These are phyloP conservation scores for Forsythia viridissima DNA, from an alignment of 257 asterid species.

Conservation along the genomic window DNA sequence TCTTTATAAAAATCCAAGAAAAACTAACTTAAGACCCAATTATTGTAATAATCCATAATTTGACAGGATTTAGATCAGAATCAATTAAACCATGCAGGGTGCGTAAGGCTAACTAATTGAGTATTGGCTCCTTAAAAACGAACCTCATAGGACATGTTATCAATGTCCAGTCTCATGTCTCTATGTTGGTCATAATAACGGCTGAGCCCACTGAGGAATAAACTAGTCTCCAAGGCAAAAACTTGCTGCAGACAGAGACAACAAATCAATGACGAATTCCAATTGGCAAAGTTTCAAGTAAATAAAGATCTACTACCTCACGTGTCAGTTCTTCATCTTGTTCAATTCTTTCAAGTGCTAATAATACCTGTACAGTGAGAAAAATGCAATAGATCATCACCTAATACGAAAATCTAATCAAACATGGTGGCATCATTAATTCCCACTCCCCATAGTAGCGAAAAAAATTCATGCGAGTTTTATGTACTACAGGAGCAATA, in stretches of 20 bases:
- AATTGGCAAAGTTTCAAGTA: neutral
- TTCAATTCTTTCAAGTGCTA: constrained; percentile 80
- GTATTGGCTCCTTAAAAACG: neutral
- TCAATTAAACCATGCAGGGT: neutral
- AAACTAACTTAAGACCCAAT: neutral
- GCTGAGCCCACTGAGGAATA: constrained; percentile 60
- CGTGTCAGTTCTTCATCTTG: constrained; percentile 61
- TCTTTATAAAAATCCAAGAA: neutral
- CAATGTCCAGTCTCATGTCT: constrained; percentile 87
- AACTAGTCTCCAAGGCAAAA: constrained; percentile 61
- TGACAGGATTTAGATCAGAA: neutral
- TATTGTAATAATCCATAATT: neutral
- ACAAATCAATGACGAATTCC: constrained; percentile 9
- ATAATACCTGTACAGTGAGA: constrained; percentile 50
- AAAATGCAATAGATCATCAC: constrained; percentile 10
- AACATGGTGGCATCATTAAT: neutral
- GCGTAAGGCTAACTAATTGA: neutral
- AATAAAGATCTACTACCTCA: constrained; percentile 52
- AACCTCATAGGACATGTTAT: constrained; percentile 96
- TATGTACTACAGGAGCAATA: constrained; percentile 27
- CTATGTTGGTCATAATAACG: constrained; percentile 76
- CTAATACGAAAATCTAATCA: neutral
- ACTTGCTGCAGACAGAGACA: constrained; percentile 53
- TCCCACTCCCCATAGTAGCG: neutral
- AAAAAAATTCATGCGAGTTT: neutral